These are phyloP conservation scores for Blastomyces emzantsi DNA, from an alignment of 2,329 filamentous ascomycete genomes.

Conservation along the genomic window DNA sequence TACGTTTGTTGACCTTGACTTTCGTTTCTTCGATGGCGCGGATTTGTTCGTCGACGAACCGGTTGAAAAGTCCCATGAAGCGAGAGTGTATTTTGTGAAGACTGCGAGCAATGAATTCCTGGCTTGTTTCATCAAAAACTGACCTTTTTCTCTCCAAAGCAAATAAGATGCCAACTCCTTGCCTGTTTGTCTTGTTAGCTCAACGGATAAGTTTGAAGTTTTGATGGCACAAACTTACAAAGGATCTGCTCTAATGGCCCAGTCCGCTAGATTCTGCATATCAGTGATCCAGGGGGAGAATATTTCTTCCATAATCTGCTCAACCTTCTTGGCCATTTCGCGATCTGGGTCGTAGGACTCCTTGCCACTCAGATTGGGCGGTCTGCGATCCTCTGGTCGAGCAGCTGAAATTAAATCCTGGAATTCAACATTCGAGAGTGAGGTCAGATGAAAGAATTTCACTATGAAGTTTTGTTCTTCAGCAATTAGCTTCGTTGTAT, in stretches of 20 bases:
- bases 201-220: constrained; percentile 18
- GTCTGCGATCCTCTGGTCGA: constrained; percentile 58
- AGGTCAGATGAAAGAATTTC: constrained; percentile 95
- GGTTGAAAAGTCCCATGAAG: constrained; percentile 67
- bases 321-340: constrained; percentile 71
- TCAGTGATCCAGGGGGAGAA: constrained; percentile 75
- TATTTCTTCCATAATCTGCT: constrained; percentile 80
- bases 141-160: constrained; percentile 69
- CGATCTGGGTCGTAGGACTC: constrained; percentile 83
- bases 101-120: constrained; percentile 76
- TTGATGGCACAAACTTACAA: constrained; percentile 51
- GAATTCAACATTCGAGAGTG: constrained; percentile 71
- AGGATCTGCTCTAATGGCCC: constrained; percentile 70
- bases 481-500: constrained; percentile 71
- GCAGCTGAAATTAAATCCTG: constrained; percentile 63
- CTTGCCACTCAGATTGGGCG: constrained; percentile 62
- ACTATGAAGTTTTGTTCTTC: constrained; percentile 96
- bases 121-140: constrained; percentile 78
- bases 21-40: constrained; percentile 96
- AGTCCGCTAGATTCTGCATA: constrained; percentile 70
- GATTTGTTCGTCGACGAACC: constrained; percentile 90
- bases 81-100: constrained; percentile 70
- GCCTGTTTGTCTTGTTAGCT: constrained; percentile 42
- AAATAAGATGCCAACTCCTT: constrained; percentile 80
- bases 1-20: constrained; percentile 97